phyloP scores from a whole-genome alignment of 108 stramenopile species.

The Cyclotella baltica region DNA sequence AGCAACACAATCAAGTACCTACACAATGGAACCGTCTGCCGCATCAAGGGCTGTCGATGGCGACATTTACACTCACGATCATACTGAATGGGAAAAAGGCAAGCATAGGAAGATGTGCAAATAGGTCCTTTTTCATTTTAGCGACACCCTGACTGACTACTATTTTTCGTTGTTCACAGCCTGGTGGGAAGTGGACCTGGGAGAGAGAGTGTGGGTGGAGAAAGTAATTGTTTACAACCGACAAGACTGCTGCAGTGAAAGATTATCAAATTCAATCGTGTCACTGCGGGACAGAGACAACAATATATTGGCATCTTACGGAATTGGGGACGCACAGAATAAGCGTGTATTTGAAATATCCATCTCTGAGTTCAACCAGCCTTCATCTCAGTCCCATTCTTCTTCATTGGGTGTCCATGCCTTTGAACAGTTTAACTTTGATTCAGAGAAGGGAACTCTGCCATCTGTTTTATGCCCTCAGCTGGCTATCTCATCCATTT shows the following conservation, averaged over 20 bases:
- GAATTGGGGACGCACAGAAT: neutral
- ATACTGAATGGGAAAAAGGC: neutral
- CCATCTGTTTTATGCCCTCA: too few species aligned
- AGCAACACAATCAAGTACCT: neutral
- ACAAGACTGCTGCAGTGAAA: neutral
- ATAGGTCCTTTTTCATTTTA: too few species aligned
- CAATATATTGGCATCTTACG: neutral
- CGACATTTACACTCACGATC: neutral
- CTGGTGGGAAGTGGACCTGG: neutral
- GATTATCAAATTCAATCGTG: neutral
- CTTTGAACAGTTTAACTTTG: too few species aligned
- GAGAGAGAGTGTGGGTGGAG: neutral
- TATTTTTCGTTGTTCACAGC: neutral
- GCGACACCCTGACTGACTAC: too few species aligned
- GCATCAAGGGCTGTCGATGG: neutral
- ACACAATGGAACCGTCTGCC: neutral
- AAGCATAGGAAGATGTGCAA: too few species aligned
- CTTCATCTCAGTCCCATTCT: too few species aligned
- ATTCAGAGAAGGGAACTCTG: too few species aligned
- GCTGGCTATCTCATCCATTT: neutral
- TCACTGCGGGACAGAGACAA: neutral
- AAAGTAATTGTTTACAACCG: neutral
- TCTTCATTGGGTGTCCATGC: too few species aligned
- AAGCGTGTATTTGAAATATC: neutral
- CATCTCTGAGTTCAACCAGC: neutral